A percentile compares a stretch with the other conserved stretches of the same genome.
Evolutionary conservation across 2,329 filamentous ascomycete genomes (phyloP).

Genomic region (Xylariaceae sp.): DNA sequence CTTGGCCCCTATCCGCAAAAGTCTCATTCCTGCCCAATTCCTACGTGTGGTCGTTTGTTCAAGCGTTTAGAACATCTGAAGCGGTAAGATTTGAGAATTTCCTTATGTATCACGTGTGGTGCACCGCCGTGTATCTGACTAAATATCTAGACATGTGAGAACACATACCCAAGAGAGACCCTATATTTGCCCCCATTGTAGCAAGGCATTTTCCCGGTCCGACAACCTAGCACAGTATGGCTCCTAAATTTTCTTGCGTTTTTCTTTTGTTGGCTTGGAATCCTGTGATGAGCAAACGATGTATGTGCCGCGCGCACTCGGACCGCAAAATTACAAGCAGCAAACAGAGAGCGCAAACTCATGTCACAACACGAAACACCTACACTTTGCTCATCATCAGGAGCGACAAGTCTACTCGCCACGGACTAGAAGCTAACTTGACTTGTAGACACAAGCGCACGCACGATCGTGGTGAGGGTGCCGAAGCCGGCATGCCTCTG

Average conservation of each 20-base stretch:
- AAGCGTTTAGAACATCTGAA: slow-evolving; percentile 99
- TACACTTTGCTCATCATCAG: slow-evolving; percentile 28
- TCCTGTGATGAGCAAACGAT: slow-evolving; percentile 39
- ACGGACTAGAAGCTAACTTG: slow-evolving; percentile 31
- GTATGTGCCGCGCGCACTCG: slow-evolving; percentile 27
- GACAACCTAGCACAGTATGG: slow-evolving; percentile 97
- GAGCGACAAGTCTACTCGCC: slow-evolving; percentile 17
- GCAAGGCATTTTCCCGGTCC: slow-evolving; percentile 96
- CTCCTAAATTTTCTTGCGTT: slow-evolving; percentile 34
- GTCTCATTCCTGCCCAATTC: slow-evolving; percentile 98
- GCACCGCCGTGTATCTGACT: slow-evolving; percentile 43
- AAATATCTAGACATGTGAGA: slow-evolving; percentile 80
- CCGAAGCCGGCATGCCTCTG: slow-evolving; percentile 54
- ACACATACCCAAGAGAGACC: slow-evolving; percentile 99
- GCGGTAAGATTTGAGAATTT: slow-evolving; percentile 65
- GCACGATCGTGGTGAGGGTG: slow-evolving; percentile 61
- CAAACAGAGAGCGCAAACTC: slow-evolving; percentile 20
- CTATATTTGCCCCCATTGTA: slow-evolving; percentile 96
- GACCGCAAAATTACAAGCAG: slow-evolving; percentile 21
- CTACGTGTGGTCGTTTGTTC: slow-evolving; percentile 93
- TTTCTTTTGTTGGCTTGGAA: slow-evolving; percentile 31
- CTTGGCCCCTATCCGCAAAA: slow-evolving; percentile 95
- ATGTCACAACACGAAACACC: slow-evolving; percentile 32
- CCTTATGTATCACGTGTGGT: slow-evolving; percentile 36
- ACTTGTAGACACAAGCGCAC: slow-evolving; percentile 74